Evolutionary conservation across 148 eudicot genomes (phyloP), one percentile per base, ranked within the genome.

Genomic region (Talinum fruticosum): DNA sequence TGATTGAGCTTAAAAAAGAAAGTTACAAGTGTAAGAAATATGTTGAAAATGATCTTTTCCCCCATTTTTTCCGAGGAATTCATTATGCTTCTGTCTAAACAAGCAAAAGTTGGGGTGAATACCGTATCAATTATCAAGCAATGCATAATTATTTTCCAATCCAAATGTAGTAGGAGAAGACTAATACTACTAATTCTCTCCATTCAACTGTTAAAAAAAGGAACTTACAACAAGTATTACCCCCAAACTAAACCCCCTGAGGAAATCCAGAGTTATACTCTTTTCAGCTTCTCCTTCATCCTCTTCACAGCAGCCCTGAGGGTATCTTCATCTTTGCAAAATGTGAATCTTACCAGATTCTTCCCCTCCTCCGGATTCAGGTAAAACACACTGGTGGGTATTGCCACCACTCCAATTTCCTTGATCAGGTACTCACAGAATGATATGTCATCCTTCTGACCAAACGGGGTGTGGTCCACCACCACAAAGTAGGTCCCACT

Each of bases 401-500:
- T 96, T 0, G 99, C 98, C 29, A 93, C 99, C 49, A 96, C 99
- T 13, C 99, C 99, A 21, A 96, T 90, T 81, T 91, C 98, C 87
- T 93, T 93, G 72, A 96, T 96, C 82, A 96, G 73, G 84, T 90
- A 93, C 79, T 96, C 98, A 35, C 99, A 96, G 69, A 96, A 96
- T 1, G 92, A 88, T 3, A 96, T 69, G 69, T 96, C 99, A 68
- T 93, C 88, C 70, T 89, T 91, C 67, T 79, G 87, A 45, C 99
- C 97, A 30, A 91, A 96, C 0, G 93, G 97, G 61, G 99, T 91
- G 79, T 96, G 99, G 79, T 96, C 99, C 38, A 91, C 99, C 62
- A 93, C 85, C 75, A 96, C 92, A 74, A 96, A 96, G 87, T 93
- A 96, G 76, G 99, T 96, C 71, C 99, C 99, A 53, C 99, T 93